Conservation (phyloP, 1,139 yeast genomes). For the Hyphopichia pseudoburtonii region DNA sequence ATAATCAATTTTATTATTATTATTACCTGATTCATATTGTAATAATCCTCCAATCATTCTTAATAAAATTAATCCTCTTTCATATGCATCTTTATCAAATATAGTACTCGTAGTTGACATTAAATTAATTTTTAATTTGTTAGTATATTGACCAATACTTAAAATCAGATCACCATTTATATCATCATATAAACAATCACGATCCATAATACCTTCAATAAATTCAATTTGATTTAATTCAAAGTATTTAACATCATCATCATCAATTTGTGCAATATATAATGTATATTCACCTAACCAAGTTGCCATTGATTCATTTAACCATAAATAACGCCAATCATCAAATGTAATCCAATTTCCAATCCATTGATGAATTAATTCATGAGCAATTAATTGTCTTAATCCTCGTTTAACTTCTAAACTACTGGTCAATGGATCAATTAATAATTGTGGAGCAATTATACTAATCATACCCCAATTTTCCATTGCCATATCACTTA, state of each 20-base stretch:
- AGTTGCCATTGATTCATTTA: slow-evolving; percentile 76
- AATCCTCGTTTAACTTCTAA: slow-evolving; percentile 23
- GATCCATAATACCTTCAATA: slow-evolving; percentile 37
- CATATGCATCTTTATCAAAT: slow-evolving; percentile 57
- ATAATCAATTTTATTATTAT: slow-evolving; percentile 20
- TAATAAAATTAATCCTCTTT: slow-evolving; percentile 62
- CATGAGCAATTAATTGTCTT: slow-evolving; percentile 64
- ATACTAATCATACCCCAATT: slow-evolving; percentile 70
- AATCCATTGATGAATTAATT: slow-evolving; percentile 75
- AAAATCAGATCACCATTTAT: slow-evolving; percentile 18
- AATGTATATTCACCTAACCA: slow-evolving; percentile 56
- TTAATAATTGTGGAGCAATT: slow-evolving; percentile 50
- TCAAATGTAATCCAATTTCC: slow-evolving; percentile 68
- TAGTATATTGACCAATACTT: slow-evolving; percentile 27
- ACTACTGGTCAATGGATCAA: slow-evolving; percentile 26
- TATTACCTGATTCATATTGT: slow-evolving; percentile 24
- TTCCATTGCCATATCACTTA: slow-evolving; percentile 78
- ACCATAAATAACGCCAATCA: slow-evolving; percentile 67
- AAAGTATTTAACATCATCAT: slow-evolving; percentile 23
- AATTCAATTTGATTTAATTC: slow-evolving; percentile 32
- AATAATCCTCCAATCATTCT: slow-evolving; percentile 54
- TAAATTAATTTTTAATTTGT: slow-evolving; percentile 32
- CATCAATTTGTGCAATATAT: slow-evolving; percentile 25
- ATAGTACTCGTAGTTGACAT: slow-evolving; percentile 39
- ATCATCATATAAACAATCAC: slow-evolving; percentile 36